These are phyloP conservation scores for Tulasnella sp. DNA, from an alignment of 768 basidiomycete genomes.

Conservation along the genomic window DNA sequence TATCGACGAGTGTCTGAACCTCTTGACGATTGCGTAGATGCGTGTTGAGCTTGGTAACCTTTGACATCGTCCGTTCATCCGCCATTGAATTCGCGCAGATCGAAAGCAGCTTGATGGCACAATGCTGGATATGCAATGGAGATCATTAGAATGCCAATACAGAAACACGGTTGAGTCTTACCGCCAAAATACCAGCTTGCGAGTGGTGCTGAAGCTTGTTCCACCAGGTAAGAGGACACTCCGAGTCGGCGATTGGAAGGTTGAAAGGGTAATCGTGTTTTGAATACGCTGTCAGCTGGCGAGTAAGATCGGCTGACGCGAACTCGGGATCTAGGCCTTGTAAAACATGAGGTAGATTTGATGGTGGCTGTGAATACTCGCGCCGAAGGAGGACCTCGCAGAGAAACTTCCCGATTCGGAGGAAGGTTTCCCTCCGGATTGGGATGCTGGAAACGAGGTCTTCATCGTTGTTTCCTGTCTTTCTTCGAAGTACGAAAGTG, in stretches of 20 bases:
- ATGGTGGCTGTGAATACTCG: conserved; percentile 11
- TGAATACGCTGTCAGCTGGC: conserved; percentile 23
- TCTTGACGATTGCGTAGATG: conserved; percentile 29
- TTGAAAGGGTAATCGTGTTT: conserved; percentile 25
- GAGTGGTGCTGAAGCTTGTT: conserved; percentile 16
- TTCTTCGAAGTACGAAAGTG: conserved; percentile 26
- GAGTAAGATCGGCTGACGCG: conserved; percentile 21
- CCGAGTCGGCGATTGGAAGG: background rate
- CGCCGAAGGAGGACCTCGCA: background rate
- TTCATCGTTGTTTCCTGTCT: conserved; percentile 18
- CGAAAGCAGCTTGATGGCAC: conserved; percentile 32
- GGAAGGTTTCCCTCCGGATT: conserved; percentile 28
- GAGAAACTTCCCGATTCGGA: conserved; percentile 24
- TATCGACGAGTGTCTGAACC: conserved; percentile 27
- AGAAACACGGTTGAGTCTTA: conserved; percentile 23
- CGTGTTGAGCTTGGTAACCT: conserved; percentile 29
- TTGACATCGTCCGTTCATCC: conserved; percentile 34
- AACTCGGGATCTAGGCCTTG: conserved; percentile 16
- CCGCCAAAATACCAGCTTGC: conserved; percentile 30
- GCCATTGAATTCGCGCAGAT: conserved; percentile 35
- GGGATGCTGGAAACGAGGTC: conserved; percentile 24
- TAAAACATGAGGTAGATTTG: conserved; percentile 19
- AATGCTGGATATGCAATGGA: conserved; percentile 26
- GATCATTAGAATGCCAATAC: too few species aligned
- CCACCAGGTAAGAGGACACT: conserved; percentile 20